phyloP scores from a whole-genome alignment of 108 stramenopile species.

The Fistulifera pelliculosa region DNA sequence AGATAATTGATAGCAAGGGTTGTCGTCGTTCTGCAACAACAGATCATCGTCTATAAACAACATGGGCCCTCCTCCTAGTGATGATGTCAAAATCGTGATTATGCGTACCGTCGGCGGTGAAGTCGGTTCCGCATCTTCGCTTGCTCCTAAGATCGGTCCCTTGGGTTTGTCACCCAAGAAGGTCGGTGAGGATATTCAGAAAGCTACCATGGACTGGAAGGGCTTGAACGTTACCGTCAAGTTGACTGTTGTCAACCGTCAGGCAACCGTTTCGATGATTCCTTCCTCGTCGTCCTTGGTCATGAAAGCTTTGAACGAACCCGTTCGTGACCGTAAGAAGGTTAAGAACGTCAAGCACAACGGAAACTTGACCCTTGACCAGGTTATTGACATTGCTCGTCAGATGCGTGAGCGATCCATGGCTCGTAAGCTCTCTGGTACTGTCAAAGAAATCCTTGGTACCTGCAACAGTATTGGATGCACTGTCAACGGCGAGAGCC shows the following conservation, averaged over 20 bases:
- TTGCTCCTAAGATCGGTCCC: conserved; percentile 99
- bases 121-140: conserved; percentile 93
- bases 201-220: conserved; percentile 99
- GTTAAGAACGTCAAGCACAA: conserved; percentile 99
- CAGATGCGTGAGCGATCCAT: conserved; percentile 96
- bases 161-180: conserved; percentile 99
- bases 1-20: conserved; percentile 6
- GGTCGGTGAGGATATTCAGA: conserved; percentile 99
- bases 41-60: conserved; percentile 93
- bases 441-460: conserved; percentile 98
- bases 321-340: conserved; percentile 99
- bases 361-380: conserved; percentile 99
- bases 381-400: conserved; percentile 98
- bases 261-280: conserved; percentile 96
- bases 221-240: conserved; percentile 99
- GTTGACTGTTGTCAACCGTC: conserved; percentile 98
- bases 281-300: conserved; percentile 96
- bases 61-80: conserved; percentile 93
- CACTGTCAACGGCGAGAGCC: conserved; percentile 98
- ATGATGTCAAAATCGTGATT: conserved; percentile 95
- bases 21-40: conserved; percentile 24
- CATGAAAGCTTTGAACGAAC: conserved; percentile 99
- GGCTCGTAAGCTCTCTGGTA: conserved; percentile 90
- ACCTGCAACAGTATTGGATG: conserved; percentile 99
- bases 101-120: conserved; percentile 99